Conservation (phyloP, 2,329 filamentous ascomycete genomes). For the Exophiala aquamarina region DNA sequence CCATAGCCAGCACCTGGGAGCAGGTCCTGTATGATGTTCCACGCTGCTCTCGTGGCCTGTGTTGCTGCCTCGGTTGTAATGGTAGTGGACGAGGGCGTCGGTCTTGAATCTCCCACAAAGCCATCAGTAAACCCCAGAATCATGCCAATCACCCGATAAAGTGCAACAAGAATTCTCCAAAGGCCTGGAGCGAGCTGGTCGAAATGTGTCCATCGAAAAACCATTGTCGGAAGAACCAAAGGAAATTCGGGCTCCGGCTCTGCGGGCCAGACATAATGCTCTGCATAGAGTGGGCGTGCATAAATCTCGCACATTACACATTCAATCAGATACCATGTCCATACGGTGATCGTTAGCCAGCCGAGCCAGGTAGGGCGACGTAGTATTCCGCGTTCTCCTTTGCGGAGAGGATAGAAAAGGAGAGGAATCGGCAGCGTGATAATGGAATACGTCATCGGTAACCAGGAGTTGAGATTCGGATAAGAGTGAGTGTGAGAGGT, state of each 20-base stretch:
- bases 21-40: slow-evolving; percentile 7
- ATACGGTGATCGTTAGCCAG: slow-evolving; percentile 40
- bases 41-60: slow-evolving; percentile 4
- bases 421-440: slow-evolving; percentile 55
- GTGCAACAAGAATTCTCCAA: slow-evolving; percentile 16
- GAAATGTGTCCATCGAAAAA: slow-evolving; percentile 44
- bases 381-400: slow-evolving; percentile 30
- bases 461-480: slow-evolving; percentile 42
- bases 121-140: slow-evolving; percentile 42
- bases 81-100: background rate
- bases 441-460: slow-evolving; percentile 52
- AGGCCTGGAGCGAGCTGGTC: slow-evolving; percentile 9
- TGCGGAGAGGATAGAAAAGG: slow-evolving; percentile 29
- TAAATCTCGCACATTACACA: slow-evolving; percentile 51
- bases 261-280: slow-evolving; percentile 50
- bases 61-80: background rate
- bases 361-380: slow-evolving; percentile 39
- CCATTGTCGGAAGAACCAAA: slow-evolving; percentile 56
- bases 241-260: slow-evolving; percentile 54
- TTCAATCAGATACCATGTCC: slow-evolving; percentile 52
- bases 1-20: slow-evolving; percentile 6
- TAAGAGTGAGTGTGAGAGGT: slow-evolving; percentile 4
- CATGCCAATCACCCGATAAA: slow-evolving; percentile 22
- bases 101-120: slow-evolving; percentile 38
- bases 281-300: slow-evolving; percentile 51